Percentiles rank a stretch among this genome's conserved stretches.
Evolutionary conservation across 2,329 filamentous ascomycete genomes (phyloP).

Genomic region (Talaromyces piceae): DNA sequence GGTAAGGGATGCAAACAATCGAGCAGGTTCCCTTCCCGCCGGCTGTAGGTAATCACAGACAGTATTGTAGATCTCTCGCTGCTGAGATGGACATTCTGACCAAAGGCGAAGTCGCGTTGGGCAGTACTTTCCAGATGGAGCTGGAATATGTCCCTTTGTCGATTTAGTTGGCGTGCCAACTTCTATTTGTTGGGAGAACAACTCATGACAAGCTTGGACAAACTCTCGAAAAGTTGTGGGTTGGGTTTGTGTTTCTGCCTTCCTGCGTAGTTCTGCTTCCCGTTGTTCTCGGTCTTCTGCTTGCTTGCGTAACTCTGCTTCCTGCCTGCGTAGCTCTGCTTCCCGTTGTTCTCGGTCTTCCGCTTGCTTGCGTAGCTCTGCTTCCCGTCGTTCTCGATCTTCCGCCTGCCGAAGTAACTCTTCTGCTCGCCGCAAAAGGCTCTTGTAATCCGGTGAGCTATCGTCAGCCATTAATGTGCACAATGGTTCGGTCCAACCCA

Average conservation of each 20-base stretch:
- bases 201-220: conserved; percentile 16
- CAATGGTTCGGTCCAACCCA: too few species aligned
- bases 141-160: conserved; percentile 18
- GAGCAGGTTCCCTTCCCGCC: conserved; percentile 8
- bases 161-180: conserved; percentile 14
- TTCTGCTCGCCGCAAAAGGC: too few species aligned
- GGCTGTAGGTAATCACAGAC: conserved; percentile 16
- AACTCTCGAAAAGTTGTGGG: conserved; percentile 16
- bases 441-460: too few species aligned
- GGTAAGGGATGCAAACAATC: conserved; percentile 14
- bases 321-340: too few species aligned
- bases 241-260: conserved; percentile 11
- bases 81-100: conserved; percentile 16
- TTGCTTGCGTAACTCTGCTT: too few species aligned
- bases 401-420: too few species aligned
- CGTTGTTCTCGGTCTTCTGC: too few species aligned
- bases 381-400: too few species aligned
- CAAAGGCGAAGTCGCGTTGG: conserved; percentile 17
- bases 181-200: conserved; percentile 17
- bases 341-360: too few species aligned
- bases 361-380: too few species aligned
- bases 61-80: conserved; percentile 16
- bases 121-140: conserved; percentile 20
- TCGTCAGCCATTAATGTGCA: too few species aligned
- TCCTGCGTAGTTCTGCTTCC: too few species aligned